Evolutionary conservation across 495 filamentous ascomycete species (phyloP).

Genomic region (Penicillium canariense): DNA sequence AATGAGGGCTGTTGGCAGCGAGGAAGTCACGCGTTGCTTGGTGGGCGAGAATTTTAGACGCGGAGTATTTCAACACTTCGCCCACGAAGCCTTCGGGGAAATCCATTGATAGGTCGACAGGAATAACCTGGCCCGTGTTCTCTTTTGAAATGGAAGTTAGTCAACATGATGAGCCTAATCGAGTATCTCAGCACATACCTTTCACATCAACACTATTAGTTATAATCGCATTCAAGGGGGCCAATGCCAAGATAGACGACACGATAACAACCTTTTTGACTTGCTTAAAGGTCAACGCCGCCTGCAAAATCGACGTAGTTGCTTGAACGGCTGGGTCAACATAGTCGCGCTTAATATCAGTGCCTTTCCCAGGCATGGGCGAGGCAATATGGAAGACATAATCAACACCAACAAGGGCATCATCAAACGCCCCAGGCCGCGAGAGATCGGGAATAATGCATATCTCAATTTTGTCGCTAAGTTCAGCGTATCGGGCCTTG

Average conservation of each 20-base stretch:
- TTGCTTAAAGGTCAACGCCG: constrained; percentile 25
- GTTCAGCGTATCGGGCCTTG: constrained; percentile 14
- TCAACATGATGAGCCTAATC: too few species aligned
- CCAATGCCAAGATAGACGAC: constrained; percentile 29
- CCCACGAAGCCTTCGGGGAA: constrained; percentile 6
- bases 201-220: constrained; percentile 23
- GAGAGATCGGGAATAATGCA: constrained; percentile 34
- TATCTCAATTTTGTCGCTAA: constrained; percentile 24
- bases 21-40: constrained; percentile 27
- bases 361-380: constrained; percentile 30
- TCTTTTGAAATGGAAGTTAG: constrained; percentile 4
- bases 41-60: constrained; percentile 29
- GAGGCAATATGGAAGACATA: constrained; percentile 43
- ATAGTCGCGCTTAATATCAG: constrained; percentile 27
- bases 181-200: too few species aligned
- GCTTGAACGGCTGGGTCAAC: constrained; percentile 34
- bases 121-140: constrained; percentile 6
- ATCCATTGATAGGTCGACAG: constrained; percentile 1
- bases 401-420: constrained; percentile 31
- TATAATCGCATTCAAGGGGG: constrained; percentile 28
- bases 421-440: constrained; percentile 25
- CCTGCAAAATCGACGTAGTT: constrained; percentile 29
- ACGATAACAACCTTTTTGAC: constrained; percentile 41
- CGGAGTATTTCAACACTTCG: constrained; percentile 12
- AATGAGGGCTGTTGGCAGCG: constrained; percentile 13